phyloP scores from a whole-genome alignment of 2,329 filamentous ascomycete species.

The Tolypocladium album region DNA sequence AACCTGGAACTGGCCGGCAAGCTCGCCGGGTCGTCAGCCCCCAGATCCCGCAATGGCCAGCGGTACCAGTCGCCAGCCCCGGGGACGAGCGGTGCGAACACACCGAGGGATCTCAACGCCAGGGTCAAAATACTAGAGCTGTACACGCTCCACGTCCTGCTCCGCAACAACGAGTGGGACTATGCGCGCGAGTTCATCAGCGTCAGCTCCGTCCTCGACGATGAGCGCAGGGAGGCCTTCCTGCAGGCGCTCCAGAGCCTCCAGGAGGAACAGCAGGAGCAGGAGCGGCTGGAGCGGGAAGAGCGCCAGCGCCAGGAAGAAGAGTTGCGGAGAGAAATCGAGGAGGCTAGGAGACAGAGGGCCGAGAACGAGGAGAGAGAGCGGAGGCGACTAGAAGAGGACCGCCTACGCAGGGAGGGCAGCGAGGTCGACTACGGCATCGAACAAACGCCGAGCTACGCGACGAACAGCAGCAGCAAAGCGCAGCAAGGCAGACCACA shows the following conservation, averaged over 20 bases:
- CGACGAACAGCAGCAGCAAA: slow-evolving; percentile 20
- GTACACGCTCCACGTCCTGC: slow-evolving; percentile 90
- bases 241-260: slow-evolving; percentile 74
- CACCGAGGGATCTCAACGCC: slow-evolving; percentile 72
- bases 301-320: slow-evolving; percentile 47
- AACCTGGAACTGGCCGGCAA: slow-evolving; percentile 61
- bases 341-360: slow-evolving; percentile 43
- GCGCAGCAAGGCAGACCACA: slow-evolving; percentile 17
- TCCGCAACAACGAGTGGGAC: slow-evolving; percentile 90
- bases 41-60: slow-evolving; percentile 22
- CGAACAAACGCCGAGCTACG: slow-evolving; percentile 36
- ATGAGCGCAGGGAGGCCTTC: slow-evolving; percentile 83
- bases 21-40: slow-evolving; percentile 36
- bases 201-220: slow-evolving; percentile 77
- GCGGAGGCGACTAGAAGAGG: slow-evolving; percentile 40
- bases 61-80: slow-evolving; percentile 35
- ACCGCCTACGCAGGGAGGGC: slow-evolving; percentile 35
- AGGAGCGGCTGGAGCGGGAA: slow-evolving; percentile 54
- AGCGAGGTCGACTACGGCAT: slow-evolving; percentile 62
- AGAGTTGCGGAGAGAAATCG: slow-evolving; percentile 41
- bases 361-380: slow-evolving; percentile 50
- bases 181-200: slow-evolving; percentile 87
- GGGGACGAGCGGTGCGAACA: slow-evolving; percentile 58
- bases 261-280: slow-evolving; percentile 70
- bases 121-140: slow-evolving; percentile 89